Evolutionary conservation across 371 early-diverging fungal genomes (phyloP).

Genomic region (Mucor irregularis): DNA sequence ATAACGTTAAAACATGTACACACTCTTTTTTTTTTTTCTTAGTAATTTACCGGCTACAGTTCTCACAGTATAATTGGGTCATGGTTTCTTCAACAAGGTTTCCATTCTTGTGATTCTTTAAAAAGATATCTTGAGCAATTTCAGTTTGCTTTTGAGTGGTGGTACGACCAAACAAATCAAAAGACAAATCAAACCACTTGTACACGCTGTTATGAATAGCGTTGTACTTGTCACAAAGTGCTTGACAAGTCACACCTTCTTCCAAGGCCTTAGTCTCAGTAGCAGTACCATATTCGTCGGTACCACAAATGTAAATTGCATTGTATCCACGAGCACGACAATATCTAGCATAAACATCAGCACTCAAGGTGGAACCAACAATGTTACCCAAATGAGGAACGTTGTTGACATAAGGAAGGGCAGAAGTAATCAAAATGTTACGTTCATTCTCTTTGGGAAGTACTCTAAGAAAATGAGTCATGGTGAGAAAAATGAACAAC

Average conservation of each 20-base stretch:
- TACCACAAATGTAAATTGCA: conserved; percentile 96
- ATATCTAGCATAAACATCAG: conserved; percentile 97
- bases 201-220: conserved; percentile 90
- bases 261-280: conserved; percentile 99
- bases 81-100: conserved; percentile 76
- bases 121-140: conserved; percentile 95
- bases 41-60: conserved; percentile 75
- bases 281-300: conserved; percentile 99
- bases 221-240: conserved; percentile 97
- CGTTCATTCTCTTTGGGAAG: conserved; percentile 69
- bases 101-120: conserved; percentile 76
- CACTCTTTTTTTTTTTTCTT: neutral
- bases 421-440: conserved; percentile 97
- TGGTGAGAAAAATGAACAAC: neutral
- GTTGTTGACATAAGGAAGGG: conserved; percentile 99
- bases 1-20: neutral
- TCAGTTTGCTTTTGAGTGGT: conserved; percentile 88
- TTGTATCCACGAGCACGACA: conserved; percentile 92
- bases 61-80: conserved; percentile 94
- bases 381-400: conserved; percentile 99
- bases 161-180: conserved; percentile 98
- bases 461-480: conserved; percentile 35
- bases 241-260: conserved; percentile 88
- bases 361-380: conserved; percentile 97
- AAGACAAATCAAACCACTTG: conserved; percentile 96